Evolutionary conservation across 2,329 filamentous ascomycete genomes (phyloP).

Genomic region (Leptodontidium sp.): DNA sequence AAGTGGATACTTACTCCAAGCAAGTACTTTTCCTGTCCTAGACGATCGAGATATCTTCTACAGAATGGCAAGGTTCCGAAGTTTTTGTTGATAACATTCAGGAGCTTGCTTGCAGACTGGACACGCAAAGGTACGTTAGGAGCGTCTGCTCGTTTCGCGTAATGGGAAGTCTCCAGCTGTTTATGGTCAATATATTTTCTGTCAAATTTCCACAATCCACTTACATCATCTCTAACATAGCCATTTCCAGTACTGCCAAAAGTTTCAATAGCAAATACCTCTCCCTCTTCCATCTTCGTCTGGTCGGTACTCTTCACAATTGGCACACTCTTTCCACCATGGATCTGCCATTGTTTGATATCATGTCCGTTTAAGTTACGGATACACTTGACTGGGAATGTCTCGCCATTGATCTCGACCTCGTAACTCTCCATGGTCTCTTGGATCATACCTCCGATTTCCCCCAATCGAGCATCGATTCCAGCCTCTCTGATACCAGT

Average conservation of each 20-base stretch:
- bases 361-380: conserved; percentile 74
- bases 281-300: conserved; percentile 98
- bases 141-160: conserved; percentile 77
- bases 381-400: conserved; percentile 62
- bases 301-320: conserved; percentile 89
- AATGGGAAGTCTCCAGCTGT: conserved; percentile 84
- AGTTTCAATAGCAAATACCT: conserved; percentile 94
- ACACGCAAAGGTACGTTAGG: conserved; percentile 79
- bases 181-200: conserved; percentile 32
- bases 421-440: conserved; percentile 70
- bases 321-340: conserved; percentile 91
- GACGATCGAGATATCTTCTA: conserved; percentile 85
- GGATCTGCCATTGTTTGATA: conserved; percentile 88
- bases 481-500: conserved; percentile 87
- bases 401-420: conserved; percentile 60
- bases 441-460: conserved; percentile 65
- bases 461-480: conserved; percentile 86
- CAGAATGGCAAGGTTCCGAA: conserved; percentile 94
- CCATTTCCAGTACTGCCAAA: conserved; percentile 94
- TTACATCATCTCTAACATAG: conserved; percentile 83
- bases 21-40: conserved; percentile 95
- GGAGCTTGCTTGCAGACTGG: conserved; percentile 82
- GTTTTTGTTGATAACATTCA: conserved; percentile 94
- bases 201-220: conserved; percentile 41
- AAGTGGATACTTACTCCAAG: conserved; percentile 71